phyloP scores from a whole-genome alignment of 2,329 filamentous ascomycete species.

The Malbranchea cinnamomea region DNA sequence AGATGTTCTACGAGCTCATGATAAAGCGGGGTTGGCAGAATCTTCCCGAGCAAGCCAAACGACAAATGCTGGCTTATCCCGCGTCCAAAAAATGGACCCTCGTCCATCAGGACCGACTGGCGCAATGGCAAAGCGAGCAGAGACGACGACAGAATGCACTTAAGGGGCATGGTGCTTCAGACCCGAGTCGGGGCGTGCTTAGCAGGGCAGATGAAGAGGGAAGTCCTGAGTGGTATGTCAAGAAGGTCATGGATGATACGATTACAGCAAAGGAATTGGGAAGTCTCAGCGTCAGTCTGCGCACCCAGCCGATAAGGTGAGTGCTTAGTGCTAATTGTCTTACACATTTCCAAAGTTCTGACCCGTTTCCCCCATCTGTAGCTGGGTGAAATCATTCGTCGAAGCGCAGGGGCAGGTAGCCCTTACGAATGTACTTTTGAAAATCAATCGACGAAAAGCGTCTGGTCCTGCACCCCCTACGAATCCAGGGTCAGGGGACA shows the following conservation, averaged over 20 bases:
- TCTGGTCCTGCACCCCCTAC: constrained; percentile 53
- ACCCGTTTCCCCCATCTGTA: constrained; percentile 7
- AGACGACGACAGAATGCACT: constrained; percentile 66
- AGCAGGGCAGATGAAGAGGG: constrained; percentile 83
- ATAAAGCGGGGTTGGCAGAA: constrained; percentile 97
- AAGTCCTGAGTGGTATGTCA: constrained; percentile 95
- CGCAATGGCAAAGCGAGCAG: constrained; percentile 88
- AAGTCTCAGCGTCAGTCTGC: constrained; percentile 82
- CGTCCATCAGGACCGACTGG: constrained; percentile 84
- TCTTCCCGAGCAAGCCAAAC: constrained; percentile 79
- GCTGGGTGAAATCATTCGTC: constrained; percentile 92
- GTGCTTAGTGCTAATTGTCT: constrained; percentile 3
- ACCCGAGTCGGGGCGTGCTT: constrained; percentile 50
- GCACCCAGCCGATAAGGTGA: constrained; percentile 78
- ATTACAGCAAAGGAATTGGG: constrained; percentile 84
- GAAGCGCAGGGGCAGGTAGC: constrained; percentile 96
- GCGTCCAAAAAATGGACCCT: constrained; percentile 95
- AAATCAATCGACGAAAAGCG: constrained; percentile 78
- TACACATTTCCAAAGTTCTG: not conserved
- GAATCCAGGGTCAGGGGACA: constrained; percentile 49
- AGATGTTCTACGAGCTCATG: constrained; percentile 88
- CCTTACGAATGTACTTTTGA: constrained; percentile 79
- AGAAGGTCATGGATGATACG: constrained; percentile 89
- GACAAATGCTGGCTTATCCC: constrained; percentile 94
- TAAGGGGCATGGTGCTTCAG: constrained; percentile 52